phyloP scores from a whole-genome alignment of 352 stramenopile species.

The Thalassiosira livingstoniorum region DNA sequence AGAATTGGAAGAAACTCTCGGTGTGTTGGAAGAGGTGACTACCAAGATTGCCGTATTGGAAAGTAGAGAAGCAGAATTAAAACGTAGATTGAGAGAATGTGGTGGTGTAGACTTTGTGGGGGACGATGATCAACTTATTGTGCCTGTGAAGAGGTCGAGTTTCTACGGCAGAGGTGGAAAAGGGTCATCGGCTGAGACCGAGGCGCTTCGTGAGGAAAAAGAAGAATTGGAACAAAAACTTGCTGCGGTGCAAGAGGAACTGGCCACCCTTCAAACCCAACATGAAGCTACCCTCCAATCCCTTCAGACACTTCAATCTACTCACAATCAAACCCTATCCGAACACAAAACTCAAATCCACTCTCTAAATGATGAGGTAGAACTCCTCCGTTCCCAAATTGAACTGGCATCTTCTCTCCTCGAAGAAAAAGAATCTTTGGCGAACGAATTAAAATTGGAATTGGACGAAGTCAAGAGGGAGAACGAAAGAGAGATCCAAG shows the following conservation, averaged over 20 bases:
- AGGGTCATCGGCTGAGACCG: no score
- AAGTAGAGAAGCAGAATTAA: constrained; percentile 42
- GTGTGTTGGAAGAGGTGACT: constrained; percentile 28
- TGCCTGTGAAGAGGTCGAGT: no score
- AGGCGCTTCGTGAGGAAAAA: constrained; percentile 24
- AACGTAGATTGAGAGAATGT: no score
- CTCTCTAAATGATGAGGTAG: constrained; percentile 48
- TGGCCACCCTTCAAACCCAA: no score
- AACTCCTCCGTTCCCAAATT: constrained; percentile 57
- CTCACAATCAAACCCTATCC: constrained; percentile 28
- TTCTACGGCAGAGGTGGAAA: no score
- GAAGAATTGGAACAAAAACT: constrained; percentile 49
- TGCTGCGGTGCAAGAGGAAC: constrained; percentile 24
- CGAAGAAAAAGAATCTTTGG: constrained; percentile 53
- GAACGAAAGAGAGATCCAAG: constrained; percentile 18
- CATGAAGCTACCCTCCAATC: no score
- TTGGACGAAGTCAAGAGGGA: constrained; percentile 41
- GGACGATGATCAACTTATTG: no score
- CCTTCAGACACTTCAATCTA: no score
- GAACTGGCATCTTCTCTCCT: constrained; percentile 53
- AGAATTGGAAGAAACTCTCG: constrained; percentile 42
- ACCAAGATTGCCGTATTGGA: constrained; percentile 36
- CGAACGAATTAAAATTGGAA: constrained; percentile 35
- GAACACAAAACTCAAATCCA: constrained; percentile 45
- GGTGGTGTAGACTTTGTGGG: no score